Conservation (phyloP, 2,329 filamentous ascomycete genomes). For the Epichloe amarillans region DNA sequence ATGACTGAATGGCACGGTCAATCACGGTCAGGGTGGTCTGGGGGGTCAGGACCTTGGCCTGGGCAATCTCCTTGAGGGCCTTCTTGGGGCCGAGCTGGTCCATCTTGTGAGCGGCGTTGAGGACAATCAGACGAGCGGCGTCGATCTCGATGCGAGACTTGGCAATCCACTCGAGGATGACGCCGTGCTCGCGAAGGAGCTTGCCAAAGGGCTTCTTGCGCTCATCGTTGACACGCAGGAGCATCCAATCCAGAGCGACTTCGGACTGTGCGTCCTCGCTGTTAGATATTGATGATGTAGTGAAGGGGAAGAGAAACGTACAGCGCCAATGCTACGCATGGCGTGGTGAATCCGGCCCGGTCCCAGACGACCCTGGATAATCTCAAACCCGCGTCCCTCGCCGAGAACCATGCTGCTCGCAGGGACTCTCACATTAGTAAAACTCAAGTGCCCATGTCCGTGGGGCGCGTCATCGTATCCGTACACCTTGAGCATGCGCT, state of each 20-base stretch:
- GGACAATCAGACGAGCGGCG: conserved; percentile 73
- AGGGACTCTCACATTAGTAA: conserved; percentile 82
- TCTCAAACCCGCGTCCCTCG: conserved; percentile 90
- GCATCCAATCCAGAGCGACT: conserved; percentile 84
- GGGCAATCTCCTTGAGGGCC: conserved; percentile 82
- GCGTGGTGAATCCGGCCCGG: conserved; percentile 96
- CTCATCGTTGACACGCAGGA: conserved; percentile 86
- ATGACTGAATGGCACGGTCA: conserved; percentile 86
- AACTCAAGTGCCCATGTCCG: conserved; percentile 85
- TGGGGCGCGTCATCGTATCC: conserved; percentile 98
- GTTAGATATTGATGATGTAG: not conserved
- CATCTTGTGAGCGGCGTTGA: conserved; percentile 93
- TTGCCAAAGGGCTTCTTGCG: conserved; percentile 86
- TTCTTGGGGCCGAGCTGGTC: conserved; percentile 80
- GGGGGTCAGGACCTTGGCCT: conserved; percentile 88
- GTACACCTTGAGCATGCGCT: conserved; percentile 88
- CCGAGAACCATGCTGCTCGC: conserved; percentile 76
- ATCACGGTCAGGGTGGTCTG: conserved; percentile 73
- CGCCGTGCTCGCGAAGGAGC: conserved; percentile 74
- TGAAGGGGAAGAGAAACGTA: conserved; percentile 23
- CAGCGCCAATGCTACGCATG: conserved; percentile 85
- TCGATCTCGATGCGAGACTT: conserved; percentile 90
- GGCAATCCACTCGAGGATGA: conserved; percentile 91
- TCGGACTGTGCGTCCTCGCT: conserved; percentile 45
- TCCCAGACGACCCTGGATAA: conserved; percentile 92